Percentiles rank a stretch among this genome's conserved stretches.
phyloP scores from a whole-genome alignment of 306 rosid genomes.

The Lathyrus sativus region DNA sequence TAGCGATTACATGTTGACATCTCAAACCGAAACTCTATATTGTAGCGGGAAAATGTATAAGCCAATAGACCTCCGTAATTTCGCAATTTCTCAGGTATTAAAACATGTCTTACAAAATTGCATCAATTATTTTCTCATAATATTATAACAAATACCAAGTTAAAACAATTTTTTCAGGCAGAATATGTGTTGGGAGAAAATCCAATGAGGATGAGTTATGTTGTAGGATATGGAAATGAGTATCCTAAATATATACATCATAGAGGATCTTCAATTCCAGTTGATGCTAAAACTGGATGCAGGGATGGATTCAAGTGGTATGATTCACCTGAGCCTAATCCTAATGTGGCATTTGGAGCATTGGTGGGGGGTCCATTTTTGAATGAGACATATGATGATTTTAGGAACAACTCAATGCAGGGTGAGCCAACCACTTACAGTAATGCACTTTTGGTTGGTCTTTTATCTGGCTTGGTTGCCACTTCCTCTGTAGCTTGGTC shows the following conservation, averaged over 20 bases:
- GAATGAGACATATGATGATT: conserved; percentile 63
- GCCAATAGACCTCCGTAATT: conserved; percentile 60
- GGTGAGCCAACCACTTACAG: conserved; percentile 64
- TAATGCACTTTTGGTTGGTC: conserved; percentile 65
- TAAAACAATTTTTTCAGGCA: conserved; percentile 41
- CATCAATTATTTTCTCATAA: neutral
- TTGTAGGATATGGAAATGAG: conserved; percentile 59
- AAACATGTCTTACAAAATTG: neutral
- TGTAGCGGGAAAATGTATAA: conserved; percentile 53
- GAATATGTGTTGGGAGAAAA: conserved; percentile 63
- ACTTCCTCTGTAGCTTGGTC: conserved; percentile 46
- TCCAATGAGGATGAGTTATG: conserved; percentile 63
- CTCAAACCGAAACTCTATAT: conserved; percentile 52
- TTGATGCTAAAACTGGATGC: conserved; percentile 58
- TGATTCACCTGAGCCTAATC: conserved; percentile 49
- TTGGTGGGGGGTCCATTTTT: conserved; percentile 70
- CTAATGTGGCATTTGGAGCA: conserved; percentile 69
- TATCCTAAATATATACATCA: conserved; percentile 67
- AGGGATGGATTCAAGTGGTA: conserved; percentile 64
- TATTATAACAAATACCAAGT: too few species aligned
- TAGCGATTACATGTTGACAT: conserved; percentile 70
- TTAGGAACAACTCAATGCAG: conserved; percentile 61
- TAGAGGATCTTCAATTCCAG: conserved; percentile 74
- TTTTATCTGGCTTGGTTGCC: conserved; percentile 61
- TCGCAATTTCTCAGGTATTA: conserved; percentile 65